A percentile compares a stretch with the other conserved stretches of the same genome.
Evolutionary conservation across 257 asterid genomes (phyloP).

Genomic region (Ilex aquifolium): DNA sequence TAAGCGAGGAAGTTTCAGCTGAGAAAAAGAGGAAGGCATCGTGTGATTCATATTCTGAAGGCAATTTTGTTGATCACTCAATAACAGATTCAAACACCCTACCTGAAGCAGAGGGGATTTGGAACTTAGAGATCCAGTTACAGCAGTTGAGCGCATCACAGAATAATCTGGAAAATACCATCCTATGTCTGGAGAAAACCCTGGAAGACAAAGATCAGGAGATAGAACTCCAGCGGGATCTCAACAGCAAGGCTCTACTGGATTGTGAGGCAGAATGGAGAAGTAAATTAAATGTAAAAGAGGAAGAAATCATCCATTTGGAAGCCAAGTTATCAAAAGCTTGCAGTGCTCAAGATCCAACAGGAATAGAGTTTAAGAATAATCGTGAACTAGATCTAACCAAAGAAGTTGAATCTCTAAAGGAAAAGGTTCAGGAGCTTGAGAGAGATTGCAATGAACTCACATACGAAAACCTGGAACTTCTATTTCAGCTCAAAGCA

Average conservation of each 20-base stretch:
- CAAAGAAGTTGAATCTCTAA: constrained; percentile 17
- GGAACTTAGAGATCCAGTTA: constrained; percentile 16
- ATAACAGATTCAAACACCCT: neutral
- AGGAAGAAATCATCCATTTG: constrained; percentile 13
- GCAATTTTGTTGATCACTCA: neutral
- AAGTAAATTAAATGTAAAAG: constrained; percentile 16
- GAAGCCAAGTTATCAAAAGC: constrained; percentile 24
- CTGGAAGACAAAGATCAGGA: constrained; percentile 25
- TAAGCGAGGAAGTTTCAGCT: constrained; percentile 2
- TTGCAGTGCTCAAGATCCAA: constrained; percentile 1
- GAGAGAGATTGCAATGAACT: constrained; percentile 28
- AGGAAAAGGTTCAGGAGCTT: constrained; percentile 25
- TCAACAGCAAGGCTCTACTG: constrained; percentile 22
- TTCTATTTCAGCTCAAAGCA: constrained; percentile 14
- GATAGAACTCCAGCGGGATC: constrained; percentile 24
- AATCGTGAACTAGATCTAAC: constrained; percentile 7
- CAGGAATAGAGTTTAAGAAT: neutral
- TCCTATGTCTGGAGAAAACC: constrained; percentile 19
- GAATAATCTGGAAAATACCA: constrained; percentile 10
- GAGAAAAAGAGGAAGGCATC: neutral
- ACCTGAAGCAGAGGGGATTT: neutral
- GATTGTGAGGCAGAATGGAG: constrained; percentile 25
- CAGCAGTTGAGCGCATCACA: constrained; percentile 18
- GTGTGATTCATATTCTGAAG: neutral
- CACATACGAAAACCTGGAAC: constrained; percentile 23